phyloP scores from a whole-genome alignment of 2,329 filamentous ascomycete species.

The Aspergillus nomiae region DNA sequence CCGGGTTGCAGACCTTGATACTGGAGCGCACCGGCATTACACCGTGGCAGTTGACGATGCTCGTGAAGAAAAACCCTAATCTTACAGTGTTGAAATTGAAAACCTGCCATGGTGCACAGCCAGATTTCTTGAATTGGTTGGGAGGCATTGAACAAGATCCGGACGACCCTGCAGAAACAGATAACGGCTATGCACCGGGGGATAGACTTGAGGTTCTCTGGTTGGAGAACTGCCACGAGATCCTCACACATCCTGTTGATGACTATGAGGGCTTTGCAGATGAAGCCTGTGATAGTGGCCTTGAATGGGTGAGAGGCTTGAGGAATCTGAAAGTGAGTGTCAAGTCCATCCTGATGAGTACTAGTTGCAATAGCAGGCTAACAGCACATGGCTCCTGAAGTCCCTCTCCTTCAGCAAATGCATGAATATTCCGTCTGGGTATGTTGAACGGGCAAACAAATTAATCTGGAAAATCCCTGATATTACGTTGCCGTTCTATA shows the following conservation, averaged over 20 bases:
- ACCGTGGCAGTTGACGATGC: slow-evolving; percentile 34
- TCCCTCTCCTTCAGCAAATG: slow-evolving; percentile 33
- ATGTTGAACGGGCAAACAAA: slow-evolving; percentile 27
- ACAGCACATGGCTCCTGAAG: slow-evolving; percentile 9
- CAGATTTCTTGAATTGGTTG: slow-evolving; percentile 39
- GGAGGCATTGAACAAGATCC: slow-evolving; percentile 24
- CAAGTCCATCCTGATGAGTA: not conserved
- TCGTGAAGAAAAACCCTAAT: slow-evolving; percentile 33
- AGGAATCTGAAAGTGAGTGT: slow-evolving; percentile 24
- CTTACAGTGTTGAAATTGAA: slow-evolving; percentile 32
- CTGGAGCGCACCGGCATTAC: slow-evolving; percentile 39
- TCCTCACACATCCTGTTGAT: slow-evolving; percentile 18
- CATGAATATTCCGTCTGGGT: slow-evolving; percentile 22
- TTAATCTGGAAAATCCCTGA: slow-evolving; percentile 31
- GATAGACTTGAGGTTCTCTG: slow-evolving; percentile 26
- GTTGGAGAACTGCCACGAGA: slow-evolving; percentile 30
- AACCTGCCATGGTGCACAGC: slow-evolving; percentile 35
- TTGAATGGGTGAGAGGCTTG: slow-evolving; percentile 31
- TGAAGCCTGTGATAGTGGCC: slow-evolving; percentile 19
- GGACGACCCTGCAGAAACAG: slow-evolving; percentile 7
- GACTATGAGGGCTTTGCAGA: slow-evolving; percentile 10
- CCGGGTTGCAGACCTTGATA: slow-evolving; percentile 30
- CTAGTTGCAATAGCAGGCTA: not conserved
- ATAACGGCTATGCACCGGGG: slow-evolving; percentile 20
- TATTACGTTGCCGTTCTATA: slow-evolving; percentile 25